Conservation (phyloP, 2,329 filamentous ascomycete genomes). For the Rugonectria rugulosa region DNA sequence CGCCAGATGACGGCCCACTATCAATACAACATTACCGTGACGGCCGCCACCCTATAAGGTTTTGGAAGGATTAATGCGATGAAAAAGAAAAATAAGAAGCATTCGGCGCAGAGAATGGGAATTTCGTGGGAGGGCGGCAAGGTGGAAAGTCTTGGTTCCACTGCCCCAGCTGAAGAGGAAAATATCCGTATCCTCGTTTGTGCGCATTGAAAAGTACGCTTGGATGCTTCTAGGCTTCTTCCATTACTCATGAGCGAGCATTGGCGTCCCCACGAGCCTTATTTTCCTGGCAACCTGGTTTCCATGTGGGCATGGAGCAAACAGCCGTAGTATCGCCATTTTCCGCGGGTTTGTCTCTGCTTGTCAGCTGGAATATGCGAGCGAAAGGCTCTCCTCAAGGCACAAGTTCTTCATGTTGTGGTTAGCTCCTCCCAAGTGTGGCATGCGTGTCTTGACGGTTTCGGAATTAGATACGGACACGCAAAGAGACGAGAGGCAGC, state of each 20-base stretch:
- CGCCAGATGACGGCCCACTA: neutral
- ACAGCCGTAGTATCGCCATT: constrained; percentile 4
- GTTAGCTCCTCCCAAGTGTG: constrained; percentile 12
- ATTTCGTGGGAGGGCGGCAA: too few relatives aligned
- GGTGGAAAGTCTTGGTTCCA: constrained; percentile 9
- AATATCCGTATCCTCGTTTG: too few relatives aligned
- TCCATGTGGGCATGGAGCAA: neutral
- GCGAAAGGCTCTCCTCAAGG: neutral
- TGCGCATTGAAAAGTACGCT: too few relatives aligned
- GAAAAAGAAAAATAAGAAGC: neutral
- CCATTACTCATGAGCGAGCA: constrained; percentile 7
- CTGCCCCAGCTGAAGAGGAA: neutral
- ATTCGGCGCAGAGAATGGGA: too few relatives aligned
- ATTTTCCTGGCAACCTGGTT: neutral
- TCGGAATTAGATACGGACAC: neutral
- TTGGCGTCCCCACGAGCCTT: constrained; percentile 1
- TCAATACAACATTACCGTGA: neutral
- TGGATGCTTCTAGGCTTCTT: constrained; percentile 17
- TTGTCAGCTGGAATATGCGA: neutral
- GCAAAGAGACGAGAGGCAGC: neutral
- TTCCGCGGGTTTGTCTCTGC: constrained; percentile 2
- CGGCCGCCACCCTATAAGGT: neutral
- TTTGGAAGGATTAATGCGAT: constrained; percentile 6
- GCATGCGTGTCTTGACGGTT: neutral
- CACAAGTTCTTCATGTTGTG: neutral